Percentiles rank a stretch among this genome's conserved stretches.
These are phyloP conservation scores for Taphrina wiesneri DNA, from an alignment of 1,139 yeast species.

Conservation along the genomic window DNA sequence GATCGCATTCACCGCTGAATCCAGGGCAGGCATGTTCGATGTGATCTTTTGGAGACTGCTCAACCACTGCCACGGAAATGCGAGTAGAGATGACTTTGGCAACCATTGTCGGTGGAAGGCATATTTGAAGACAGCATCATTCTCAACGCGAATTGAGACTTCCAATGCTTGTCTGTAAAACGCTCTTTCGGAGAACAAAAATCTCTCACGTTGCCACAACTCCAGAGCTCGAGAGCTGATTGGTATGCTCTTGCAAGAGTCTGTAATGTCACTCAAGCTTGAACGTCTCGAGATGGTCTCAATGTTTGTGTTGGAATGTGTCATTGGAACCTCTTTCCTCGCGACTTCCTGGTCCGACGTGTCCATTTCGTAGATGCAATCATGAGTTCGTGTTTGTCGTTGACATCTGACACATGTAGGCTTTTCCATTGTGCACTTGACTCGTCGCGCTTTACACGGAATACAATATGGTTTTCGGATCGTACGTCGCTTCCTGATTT, in stretches of 20 bases:
- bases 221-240: not conserved
- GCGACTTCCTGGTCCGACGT: not conserved
- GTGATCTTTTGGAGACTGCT: not conserved
- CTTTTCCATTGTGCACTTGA: conserved; percentile 12
- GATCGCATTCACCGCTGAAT: conserved; percentile 1
- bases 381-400: conserved; percentile 1
- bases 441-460: conserved; percentile 5
- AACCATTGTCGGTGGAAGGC: not conserved
- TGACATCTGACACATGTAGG: conserved; percentile 11
- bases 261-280: not conserved
- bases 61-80: not conserved
- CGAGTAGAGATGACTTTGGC: not conserved
- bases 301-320: not conserved
- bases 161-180: not conserved
- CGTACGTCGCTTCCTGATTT: not conserved
- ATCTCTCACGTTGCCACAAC: not conserved
- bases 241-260: not conserved
- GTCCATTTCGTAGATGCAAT: not conserved
- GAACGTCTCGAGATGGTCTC: not conserved
- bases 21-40: not conserved
- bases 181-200: not conserved
- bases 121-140: not conserved
- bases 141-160: not conserved
- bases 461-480: conserved; percentile 3
- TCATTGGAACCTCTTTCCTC: not conserved